Percentiles rank a stretch among this genome's conserved stretches.
Evolutionary conservation across 176 grass and related monocot species (phyloP).

Genomic region (Avena sativa): DNA sequence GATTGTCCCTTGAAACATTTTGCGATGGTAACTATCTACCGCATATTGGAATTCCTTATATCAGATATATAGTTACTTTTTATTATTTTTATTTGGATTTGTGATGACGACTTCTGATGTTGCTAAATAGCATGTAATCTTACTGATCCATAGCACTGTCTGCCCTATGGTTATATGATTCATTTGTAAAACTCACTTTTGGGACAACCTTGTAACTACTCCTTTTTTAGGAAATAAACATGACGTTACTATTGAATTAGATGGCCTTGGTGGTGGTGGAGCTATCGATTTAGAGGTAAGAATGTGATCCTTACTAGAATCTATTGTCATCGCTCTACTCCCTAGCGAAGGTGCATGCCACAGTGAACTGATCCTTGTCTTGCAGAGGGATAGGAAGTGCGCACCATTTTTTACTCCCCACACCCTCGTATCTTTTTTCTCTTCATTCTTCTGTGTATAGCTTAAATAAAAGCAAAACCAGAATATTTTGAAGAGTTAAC

Average conservation of each 20-base stretch:
- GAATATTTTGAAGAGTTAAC: constrained; percentile 10
- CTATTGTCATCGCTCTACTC: background rate
- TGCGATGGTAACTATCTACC: constrained; percentile 71
- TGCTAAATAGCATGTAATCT: constrained; percentile 16
- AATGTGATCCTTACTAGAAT: constrained; percentile 2
- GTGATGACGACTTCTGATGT: constrained; percentile 1
- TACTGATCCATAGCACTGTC: background rate
- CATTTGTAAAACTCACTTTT: constrained; percentile 11
- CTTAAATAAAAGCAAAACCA: constrained; percentile 19
- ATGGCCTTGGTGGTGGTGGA: constrained; percentile 78
- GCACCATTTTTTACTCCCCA: background rate
- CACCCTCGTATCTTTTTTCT: background rate
- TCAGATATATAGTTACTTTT: background rate
- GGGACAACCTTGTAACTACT: constrained; percentile 26
- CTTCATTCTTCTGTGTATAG: background rate
- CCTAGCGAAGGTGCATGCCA: background rate
- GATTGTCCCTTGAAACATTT: constrained; percentile 76
- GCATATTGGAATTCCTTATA: background rate
- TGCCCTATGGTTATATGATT: constrained; percentile 20
- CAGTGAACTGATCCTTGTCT: constrained; percentile 23
- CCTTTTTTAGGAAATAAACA: constrained; percentile 69
- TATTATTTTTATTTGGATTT: background rate
- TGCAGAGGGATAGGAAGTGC: constrained; percentile 1
- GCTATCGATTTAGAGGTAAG: constrained; percentile 86
- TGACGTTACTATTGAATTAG: constrained; percentile 68